Percentiles rank a stretch among this genome's conserved stretches.
phyloP scores from a whole-genome alignment of 2,329 filamentous ascomycete species.

The Trichoderma lentiforme region DNA sequence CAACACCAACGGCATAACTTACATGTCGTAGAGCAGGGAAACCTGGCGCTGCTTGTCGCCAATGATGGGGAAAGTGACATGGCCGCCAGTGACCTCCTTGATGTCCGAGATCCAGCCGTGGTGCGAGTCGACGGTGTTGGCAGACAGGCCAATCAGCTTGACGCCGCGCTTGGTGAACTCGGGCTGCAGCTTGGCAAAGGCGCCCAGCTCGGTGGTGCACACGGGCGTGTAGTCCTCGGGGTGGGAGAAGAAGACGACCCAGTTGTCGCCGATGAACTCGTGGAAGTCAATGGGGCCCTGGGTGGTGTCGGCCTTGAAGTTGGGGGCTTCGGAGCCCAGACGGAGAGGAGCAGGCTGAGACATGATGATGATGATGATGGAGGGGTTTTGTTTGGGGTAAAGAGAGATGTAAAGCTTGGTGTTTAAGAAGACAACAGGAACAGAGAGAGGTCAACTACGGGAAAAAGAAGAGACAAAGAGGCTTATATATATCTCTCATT shows the following conservation, averaged over 20 bases:
- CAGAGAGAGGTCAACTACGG: neutral
- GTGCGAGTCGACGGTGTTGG: slow-evolving; percentile 82
- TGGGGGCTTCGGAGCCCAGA: slow-evolving; percentile 66
- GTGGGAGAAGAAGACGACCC: slow-evolving; percentile 82
- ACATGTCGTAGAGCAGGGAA: slow-evolving; percentile 76
- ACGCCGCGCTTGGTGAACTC: slow-evolving; percentile 85
- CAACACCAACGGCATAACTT: slow-evolving; percentile 28
- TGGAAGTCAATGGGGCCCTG: slow-evolving; percentile 77
- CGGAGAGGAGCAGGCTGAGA: slow-evolving; percentile 47
- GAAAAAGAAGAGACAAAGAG: neutral
- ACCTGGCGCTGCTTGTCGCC: slow-evolving; percentile 76
- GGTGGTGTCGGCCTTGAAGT: slow-evolving; percentile 81
- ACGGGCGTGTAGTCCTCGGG: slow-evolving; percentile 91
- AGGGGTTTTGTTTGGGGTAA: neutral
- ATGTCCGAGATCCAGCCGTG: slow-evolving; percentile 89
- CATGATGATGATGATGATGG: slow-evolving; percentile 27
- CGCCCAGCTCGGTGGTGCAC: slow-evolving; percentile 92
- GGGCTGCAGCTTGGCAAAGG: slow-evolving; percentile 82
- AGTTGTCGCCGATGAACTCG: slow-evolving; percentile 73
- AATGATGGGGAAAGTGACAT: slow-evolving; percentile 74
- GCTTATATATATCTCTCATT: slow-evolving; percentile 11
- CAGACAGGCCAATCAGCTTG: slow-evolving; percentile 87
- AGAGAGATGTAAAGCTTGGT: neutral
- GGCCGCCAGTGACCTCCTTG: slow-evolving; percentile 69
- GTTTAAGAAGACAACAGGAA: neutral